Percentiles rank a stretch among this genome's conserved stretches.
These are phyloP conservation scores for Durotheca rogersii DNA, from an alignment of 495 filamentous ascomycete species.

Conservation along the genomic window DNA sequence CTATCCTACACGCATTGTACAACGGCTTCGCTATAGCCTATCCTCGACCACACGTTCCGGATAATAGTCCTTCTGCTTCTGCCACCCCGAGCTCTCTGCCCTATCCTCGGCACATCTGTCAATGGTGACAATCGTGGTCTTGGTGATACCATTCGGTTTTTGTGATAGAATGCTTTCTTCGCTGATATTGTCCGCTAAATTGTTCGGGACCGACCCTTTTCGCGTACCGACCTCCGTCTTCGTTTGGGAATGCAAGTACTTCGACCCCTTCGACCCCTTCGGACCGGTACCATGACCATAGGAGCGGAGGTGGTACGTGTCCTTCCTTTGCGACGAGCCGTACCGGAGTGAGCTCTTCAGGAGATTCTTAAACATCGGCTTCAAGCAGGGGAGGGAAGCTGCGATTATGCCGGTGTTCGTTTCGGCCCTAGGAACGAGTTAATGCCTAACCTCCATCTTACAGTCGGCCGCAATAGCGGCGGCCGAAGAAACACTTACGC, in stretches of 20 bases:
- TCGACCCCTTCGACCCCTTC: conserved; percentile 8
- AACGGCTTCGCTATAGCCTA: conserved; percentile 4
- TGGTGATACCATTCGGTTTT: conserved; percentile 7
- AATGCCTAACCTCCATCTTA: background rate
- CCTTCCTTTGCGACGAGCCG: conserved; percentile 5
- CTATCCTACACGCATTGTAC: background rate
- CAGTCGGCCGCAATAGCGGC: background rate
- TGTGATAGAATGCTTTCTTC: conserved; percentile 2
- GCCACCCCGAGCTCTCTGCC: background rate
- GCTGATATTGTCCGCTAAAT: conserved; percentile 1
- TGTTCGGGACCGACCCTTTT: background rate
- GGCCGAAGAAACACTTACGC: conserved; percentile 2
- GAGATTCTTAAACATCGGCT: conserved; percentile 11
- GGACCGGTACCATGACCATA: background rate
- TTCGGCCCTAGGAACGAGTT: conserved; percentile 1
- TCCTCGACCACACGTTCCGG: conserved; percentile 2
- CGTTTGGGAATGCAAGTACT: background rate
- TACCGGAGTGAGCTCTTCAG: conserved; percentile 8
- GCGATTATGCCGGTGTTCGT: conserved; percentile 18
- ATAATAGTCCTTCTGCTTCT: conserved; percentile 1
- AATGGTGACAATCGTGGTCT: conserved; percentile 13
- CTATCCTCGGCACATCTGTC: background rate
- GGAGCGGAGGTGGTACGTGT: conserved; percentile 2
- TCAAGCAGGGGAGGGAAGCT: conserved; percentile 3
- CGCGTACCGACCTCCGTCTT: conserved; percentile 1